Conservation (phyloP, 441 rosid genomes). For the Hura crepitans region DNA sequence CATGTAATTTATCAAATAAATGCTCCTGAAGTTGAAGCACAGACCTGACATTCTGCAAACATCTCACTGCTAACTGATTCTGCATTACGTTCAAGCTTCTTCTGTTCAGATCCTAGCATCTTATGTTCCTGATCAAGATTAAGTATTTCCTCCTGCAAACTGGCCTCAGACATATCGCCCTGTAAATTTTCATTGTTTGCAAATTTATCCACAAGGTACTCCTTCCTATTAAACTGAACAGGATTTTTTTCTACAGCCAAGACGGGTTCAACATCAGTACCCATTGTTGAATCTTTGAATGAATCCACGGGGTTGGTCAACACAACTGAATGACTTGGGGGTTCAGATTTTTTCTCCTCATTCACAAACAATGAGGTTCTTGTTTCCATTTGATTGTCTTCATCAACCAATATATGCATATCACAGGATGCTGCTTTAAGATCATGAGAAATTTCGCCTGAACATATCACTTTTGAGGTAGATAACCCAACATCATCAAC, state of each 20-base stretch:
- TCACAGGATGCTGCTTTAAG: conserved; percentile 28
- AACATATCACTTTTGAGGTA: conserved; percentile 27
- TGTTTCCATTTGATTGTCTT: conserved; percentile 29
- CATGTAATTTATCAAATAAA: not conserved
- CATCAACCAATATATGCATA: conserved; percentile 27
- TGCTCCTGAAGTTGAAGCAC: conserved; percentile 22
- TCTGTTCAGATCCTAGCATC: conserved; percentile 73
- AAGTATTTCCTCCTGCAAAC: conserved; percentile 70
- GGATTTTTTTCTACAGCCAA: conserved; percentile 31
- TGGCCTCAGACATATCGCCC: conserved; percentile 43
- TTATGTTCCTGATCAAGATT: conserved; percentile 52
- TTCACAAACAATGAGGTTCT: conserved; percentile 25
- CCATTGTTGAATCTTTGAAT: conserved; percentile 27
- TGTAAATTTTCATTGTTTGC: conserved; percentile 24
- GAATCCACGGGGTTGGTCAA: conserved; percentile 27
- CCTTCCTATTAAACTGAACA: conserved; percentile 18
- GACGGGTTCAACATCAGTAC: conserved; percentile 29
- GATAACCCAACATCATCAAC: conserved; percentile 31
- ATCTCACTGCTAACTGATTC: conserved; percentile 95
- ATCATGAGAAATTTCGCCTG: conserved; percentile 27
- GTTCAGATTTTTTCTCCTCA: conserved; percentile 31
- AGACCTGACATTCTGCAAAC: conserved; percentile 93
- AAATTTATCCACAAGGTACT: conserved; percentile 28
- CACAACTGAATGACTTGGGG: conserved; percentile 27
- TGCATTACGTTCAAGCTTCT: conserved; percentile 89